Percentiles rank a stretch among this genome's conserved stretches.
phyloP scores from a whole-genome alignment of 805 yeast species.

The Henningerozyma blattae region DNA sequence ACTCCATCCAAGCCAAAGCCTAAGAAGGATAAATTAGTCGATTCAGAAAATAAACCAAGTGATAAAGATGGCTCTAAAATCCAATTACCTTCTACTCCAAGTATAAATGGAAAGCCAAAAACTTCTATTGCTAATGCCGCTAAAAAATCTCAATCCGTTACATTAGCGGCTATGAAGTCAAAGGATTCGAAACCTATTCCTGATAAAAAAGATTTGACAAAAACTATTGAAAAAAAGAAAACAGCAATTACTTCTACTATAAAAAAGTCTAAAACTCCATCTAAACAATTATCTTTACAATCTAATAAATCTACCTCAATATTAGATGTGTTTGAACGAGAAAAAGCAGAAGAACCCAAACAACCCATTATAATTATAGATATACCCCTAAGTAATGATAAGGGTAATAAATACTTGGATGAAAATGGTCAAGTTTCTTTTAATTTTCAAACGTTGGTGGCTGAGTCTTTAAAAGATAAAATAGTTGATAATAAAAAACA shows the following conservation, averaged over 20 bases:
- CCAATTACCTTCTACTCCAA: neutral
- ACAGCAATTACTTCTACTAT: neutral
- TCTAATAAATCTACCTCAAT: conserved; percentile 14
- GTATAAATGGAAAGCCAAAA: neutral
- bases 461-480: conserved; percentile 8
- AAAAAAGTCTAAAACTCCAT: conserved; percentile 13
- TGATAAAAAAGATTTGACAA: too few species aligned
- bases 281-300: conserved; percentile 13
- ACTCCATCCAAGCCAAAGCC: too few species aligned
- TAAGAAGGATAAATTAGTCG: too few species aligned
- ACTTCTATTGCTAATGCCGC: neutral
- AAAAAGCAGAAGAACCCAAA: conserved; percentile 7
- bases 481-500: neutral
- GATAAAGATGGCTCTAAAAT: neutral
- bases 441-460: conserved; percentile 14
- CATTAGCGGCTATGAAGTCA: neutral
- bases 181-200: too few species aligned
- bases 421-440: conserved; percentile 26
- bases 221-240: too few species aligned
- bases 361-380: conserved; percentile 18
- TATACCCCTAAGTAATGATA: conserved; percentile 19
- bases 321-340: conserved; percentile 10
- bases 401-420: conserved; percentile 20
- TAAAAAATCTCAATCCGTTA: conserved; percentile 2
- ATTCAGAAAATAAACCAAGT: too few species aligned